Evolutionary conservation across 805 yeast species (phyloP).

Genomic region (Yamadazyma nakazawae): DNA sequence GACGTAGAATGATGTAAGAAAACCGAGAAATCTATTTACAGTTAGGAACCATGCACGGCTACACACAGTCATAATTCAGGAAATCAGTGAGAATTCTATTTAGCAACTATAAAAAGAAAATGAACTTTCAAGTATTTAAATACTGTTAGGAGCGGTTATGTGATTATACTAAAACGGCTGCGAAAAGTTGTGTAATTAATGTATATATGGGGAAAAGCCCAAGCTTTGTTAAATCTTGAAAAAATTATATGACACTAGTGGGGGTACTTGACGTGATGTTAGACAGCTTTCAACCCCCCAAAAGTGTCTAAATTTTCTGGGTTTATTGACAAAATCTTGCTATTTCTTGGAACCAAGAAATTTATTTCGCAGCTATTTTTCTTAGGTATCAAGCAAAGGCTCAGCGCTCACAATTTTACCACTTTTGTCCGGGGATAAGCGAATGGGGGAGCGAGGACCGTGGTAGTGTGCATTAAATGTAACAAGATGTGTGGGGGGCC

Average conservation of each 20-base stretch:
- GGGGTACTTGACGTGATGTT: not conserved
- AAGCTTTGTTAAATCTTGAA: not conserved
- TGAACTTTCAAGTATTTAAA: too few relatives aligned
- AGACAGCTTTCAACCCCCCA: not conserved
- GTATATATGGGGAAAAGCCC: too few relatives aligned
- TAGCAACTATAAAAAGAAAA: too few relatives aligned
- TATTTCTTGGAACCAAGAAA: constrained; percentile 4
- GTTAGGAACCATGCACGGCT: constrained; percentile 6
- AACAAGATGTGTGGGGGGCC: too few relatives aligned
- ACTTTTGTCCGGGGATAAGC: not conserved
- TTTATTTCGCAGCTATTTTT: constrained; percentile 5
- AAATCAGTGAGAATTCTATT: not conserved
- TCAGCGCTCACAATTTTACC: constrained; percentile 1
- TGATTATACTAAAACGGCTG: too few relatives aligned
- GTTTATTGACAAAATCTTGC: not conserved
- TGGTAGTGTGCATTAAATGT: not conserved
- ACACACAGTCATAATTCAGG: not conserved
- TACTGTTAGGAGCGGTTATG: too few relatives aligned
- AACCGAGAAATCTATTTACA: not conserved
- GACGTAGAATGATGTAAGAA: constrained; percentile 2
- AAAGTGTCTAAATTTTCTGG: not conserved
- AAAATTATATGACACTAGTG: not conserved
- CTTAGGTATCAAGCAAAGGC: not conserved
- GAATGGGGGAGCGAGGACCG: not conserved
- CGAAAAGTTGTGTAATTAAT: too few relatives aligned